phyloP scores from a whole-genome alignment of 2,329 filamentous ascomycete genomes.

The Fusarium goolgardi region DNA sequence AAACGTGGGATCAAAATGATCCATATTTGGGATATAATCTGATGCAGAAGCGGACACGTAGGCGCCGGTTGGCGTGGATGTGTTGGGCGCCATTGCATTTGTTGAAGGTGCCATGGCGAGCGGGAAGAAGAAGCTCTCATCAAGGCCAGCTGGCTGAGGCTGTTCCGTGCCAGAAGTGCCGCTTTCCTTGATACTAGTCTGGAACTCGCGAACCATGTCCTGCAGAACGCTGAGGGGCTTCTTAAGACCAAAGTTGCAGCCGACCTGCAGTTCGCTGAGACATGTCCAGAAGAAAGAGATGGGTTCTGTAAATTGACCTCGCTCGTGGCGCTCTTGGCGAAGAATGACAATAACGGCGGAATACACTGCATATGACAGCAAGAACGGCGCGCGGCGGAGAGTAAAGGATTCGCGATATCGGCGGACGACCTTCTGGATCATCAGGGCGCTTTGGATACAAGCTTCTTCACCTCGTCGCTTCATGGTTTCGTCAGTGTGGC shows the following conservation, averaged over 20 bases:
- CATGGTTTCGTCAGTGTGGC: constrained; percentile 44
- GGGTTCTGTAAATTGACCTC: constrained; percentile 49
- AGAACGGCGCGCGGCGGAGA: constrained; percentile 54
- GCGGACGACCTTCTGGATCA: constrained; percentile 53
- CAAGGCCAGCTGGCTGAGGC: constrained; percentile 43
- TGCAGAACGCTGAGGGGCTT: constrained; percentile 51
- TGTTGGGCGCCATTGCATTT: constrained; percentile 16
- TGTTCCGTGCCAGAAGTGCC: constrained; percentile 35
- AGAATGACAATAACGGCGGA: constrained; percentile 51
- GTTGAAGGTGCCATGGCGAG: constrained; percentile 44
- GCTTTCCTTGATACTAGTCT: constrained; percentile 48
- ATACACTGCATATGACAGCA: constrained; percentile 57
- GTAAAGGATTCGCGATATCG: constrained; percentile 55
- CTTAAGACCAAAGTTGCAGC: constrained; percentile 53
- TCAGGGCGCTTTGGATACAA: constrained; percentile 50
- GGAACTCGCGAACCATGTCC: constrained; percentile 50
- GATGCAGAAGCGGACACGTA: constrained; percentile 36
- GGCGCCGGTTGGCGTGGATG: constrained; percentile 29
- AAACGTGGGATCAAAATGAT: constrained; percentile 44
- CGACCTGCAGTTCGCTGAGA: constrained; percentile 51
- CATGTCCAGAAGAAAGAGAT: constrained; percentile 55
- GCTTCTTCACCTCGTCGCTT: constrained; percentile 47
- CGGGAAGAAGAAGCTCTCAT: constrained; percentile 49
- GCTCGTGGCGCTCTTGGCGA: constrained; percentile 47
- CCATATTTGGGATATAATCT: constrained; percentile 42